These are phyloP conservation scores for Phytophthora sojae DNA, from an alignment of 352 stramenopile genomes.

Conservation along the genomic window DNA sequence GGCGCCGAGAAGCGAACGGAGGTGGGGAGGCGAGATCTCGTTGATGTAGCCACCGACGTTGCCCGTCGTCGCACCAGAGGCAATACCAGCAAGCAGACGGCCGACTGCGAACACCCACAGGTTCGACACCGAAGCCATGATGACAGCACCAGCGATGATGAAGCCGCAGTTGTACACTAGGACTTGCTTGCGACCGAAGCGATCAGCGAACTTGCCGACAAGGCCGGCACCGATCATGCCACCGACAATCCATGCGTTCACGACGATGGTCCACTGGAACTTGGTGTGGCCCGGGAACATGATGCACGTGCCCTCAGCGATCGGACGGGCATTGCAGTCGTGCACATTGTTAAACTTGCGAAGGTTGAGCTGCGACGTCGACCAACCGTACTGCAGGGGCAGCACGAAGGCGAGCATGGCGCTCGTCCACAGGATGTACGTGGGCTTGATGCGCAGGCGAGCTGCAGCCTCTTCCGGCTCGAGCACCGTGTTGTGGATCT, in stretches of 20 bases:
- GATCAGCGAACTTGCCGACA: constrained; percentile 45
- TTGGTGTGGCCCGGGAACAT: constrained; percentile 58
- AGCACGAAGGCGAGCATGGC: constrained; percentile 45
- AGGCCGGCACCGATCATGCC: constrained; percentile 51
- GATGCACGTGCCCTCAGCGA: constrained; percentile 45
- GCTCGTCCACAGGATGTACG: constrained; percentile 49
- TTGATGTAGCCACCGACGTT: constrained; percentile 55
- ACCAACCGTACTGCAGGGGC: constrained; percentile 55
- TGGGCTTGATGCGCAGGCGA: constrained; percentile 31
- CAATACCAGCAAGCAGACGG: constrained; percentile 59
- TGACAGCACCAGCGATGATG: constrained; percentile 45
- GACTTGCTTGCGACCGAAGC: constrained; percentile 52
- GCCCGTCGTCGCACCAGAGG: constrained; percentile 52
- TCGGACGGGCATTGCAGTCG: constrained; percentile 39
- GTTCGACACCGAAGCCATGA: constrained; percentile 41
- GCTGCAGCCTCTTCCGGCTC: constrained; percentile 30
- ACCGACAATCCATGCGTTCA: constrained; percentile 63
- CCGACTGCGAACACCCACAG: constrained; percentile 52
- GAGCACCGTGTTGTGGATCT: constrained; percentile 35
- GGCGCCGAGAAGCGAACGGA: constrained; percentile 46
- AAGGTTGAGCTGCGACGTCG: constrained; percentile 52
- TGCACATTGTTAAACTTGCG: constrained; percentile 51
- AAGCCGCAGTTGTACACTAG: constrained; percentile 49
- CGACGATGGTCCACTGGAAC: constrained; percentile 54
- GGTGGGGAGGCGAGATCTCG: constrained; percentile 55